Evolutionary conservation across 768 basidiomycete species (phyloP), one percentile per base, ranked within the genome.

Genomic region (Lactarius sanguifluus): DNA sequence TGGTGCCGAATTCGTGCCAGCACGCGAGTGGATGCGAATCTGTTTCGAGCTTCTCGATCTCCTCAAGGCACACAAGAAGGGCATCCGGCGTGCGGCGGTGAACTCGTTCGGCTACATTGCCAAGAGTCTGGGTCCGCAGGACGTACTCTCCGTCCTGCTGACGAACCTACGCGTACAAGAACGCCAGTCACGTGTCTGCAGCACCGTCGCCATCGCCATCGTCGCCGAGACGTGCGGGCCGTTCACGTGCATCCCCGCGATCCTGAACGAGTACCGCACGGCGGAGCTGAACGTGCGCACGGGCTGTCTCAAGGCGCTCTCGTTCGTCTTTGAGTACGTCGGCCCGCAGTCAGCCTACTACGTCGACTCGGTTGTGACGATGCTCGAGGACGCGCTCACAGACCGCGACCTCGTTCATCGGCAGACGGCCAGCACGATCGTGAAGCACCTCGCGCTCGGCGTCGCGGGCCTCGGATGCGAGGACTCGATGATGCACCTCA

Each of bases 41-140:
- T 98, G 97, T 76, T 98, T 99, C 78, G 97, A 99, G 75, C 80
- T 99, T 40, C 85, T 99, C 59, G 97, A 98, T 74, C 83, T 99
- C 30, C 84, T 98, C 73, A 98, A 98, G 76, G 97, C 97, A 10
- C 97, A 99, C 81, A 99, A 99, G 81, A 98, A 98, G 78, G 96
- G 92, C 52, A 99, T 98, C 74, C 91, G 97, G 62, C 93, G 96
- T 74, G 97, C 96, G 0, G 96, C 97, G 25, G 97, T 98, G 79
- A 98, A 99, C 81, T 97, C 96, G 1, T 99, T 99, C 72, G 97
- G 97, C 73, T 99, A 99, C 71, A 99, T 99, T 69, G 97, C 97
- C 65, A 98, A 98, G 81, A 96, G 93, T 79, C 89, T 99, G 79
- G 97, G 97, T 79, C 96, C 97, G 57, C 96, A 98, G 77, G 97